These are phyloP conservation scores for Diaporthe sp. DNA, from an alignment of 2,329 filamentous ascomycete genomes.

Conservation along the genomic window DNA sequence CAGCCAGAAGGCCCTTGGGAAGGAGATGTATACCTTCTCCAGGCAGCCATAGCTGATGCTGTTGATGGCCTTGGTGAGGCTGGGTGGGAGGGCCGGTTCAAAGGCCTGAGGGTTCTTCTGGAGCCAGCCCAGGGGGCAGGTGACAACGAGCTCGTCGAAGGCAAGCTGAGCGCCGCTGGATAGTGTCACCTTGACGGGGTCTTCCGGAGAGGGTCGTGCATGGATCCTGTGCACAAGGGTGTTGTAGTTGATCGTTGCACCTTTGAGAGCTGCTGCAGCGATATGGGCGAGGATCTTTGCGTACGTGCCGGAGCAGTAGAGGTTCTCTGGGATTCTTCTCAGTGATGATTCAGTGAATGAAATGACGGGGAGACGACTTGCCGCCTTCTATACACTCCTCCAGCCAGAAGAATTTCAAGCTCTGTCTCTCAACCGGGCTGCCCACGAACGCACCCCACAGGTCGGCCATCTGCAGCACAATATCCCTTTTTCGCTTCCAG, in stretches of 20 bases:
- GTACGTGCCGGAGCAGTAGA: constrained; percentile 73
- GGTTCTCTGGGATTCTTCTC: constrained; percentile 60
- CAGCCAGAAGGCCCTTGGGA: constrained; percentile 82
- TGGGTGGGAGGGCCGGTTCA: constrained; percentile 68
- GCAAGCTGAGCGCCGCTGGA: constrained; percentile 22
- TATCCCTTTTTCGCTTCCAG: constrained; percentile 56
- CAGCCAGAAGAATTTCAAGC: constrained; percentile 82
- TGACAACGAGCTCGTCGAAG: constrained; percentile 79
- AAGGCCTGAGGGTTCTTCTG: constrained; percentile 72
- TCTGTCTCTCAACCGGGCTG: constrained; percentile 73
- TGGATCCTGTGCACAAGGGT: constrained; percentile 62
- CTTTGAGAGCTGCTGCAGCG: constrained; percentile 67
- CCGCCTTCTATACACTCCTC: constrained; percentile 83
- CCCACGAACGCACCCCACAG: constrained; percentile 82
- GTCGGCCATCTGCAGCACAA: constrained; percentile 68
- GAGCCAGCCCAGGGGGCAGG: constrained; percentile 77
- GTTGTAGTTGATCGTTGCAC: constrained; percentile 66
- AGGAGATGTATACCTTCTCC: constrained; percentile 80
- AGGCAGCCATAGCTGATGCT: constrained; percentile 78
- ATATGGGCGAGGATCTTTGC: constrained; percentile 70
- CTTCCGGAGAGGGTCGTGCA: constrained; percentile 45
- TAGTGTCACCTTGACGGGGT: constrained; percentile 35
- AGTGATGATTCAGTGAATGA: not conserved
- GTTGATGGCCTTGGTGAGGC: constrained; percentile 72
- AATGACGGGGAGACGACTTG: constrained; percentile 48